These are phyloP conservation scores for Bremia lactucae DNA, from an alignment of 352 stramenopile genomes.

Conservation along the genomic window DNA sequence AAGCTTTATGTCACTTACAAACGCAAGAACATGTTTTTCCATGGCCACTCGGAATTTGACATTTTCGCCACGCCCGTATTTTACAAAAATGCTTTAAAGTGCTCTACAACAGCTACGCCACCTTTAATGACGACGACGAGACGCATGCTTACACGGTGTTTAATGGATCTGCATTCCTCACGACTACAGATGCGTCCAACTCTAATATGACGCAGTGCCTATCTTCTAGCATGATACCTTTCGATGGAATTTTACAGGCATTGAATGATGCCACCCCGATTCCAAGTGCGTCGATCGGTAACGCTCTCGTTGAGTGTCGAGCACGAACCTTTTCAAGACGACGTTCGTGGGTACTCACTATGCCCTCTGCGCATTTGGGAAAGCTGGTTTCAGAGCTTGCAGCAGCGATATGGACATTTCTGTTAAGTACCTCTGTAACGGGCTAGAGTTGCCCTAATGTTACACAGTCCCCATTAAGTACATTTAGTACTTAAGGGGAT, in stretches of 20 bases:
- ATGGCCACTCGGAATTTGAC: conserved; percentile 24
- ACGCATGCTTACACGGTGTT: conserved; percentile 8
- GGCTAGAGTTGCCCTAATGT: too few species aligned
- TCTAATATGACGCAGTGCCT: conserved; percentile 14
- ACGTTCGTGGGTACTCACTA: conserved; percentile 15
- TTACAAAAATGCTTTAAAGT: conserved; percentile 5
- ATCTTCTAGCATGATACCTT: conserved; percentile 7
- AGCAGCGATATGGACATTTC: conserved; percentile 24
- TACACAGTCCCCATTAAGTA: too few species aligned
- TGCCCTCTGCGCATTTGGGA: conserved; percentile 17
- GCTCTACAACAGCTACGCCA: conserved; percentile 20
- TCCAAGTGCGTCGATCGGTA: conserved; percentile 8
- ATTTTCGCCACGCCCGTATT: conserved; percentile 23
- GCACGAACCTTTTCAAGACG: conserved; percentile 21
- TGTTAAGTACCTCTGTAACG: conserved; percentile 20
- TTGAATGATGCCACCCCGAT: conserved; percentile 14
- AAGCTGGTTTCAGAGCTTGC: conserved; percentile 16
- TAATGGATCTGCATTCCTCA: conserved; percentile 15
- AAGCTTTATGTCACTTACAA: conserved; percentile 25
- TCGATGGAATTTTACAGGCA: conserved; percentile 20
- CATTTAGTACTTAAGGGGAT: too few species aligned
- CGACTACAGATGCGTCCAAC: not conserved
- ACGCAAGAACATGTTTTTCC: conserved; percentile 17
- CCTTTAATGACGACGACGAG: not conserved
- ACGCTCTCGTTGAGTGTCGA: conserved; percentile 12